Evolutionary conservation across 495 filamentous ascomycete species (phyloP).

Genomic region (Aspergillus homomorphus): DNA sequence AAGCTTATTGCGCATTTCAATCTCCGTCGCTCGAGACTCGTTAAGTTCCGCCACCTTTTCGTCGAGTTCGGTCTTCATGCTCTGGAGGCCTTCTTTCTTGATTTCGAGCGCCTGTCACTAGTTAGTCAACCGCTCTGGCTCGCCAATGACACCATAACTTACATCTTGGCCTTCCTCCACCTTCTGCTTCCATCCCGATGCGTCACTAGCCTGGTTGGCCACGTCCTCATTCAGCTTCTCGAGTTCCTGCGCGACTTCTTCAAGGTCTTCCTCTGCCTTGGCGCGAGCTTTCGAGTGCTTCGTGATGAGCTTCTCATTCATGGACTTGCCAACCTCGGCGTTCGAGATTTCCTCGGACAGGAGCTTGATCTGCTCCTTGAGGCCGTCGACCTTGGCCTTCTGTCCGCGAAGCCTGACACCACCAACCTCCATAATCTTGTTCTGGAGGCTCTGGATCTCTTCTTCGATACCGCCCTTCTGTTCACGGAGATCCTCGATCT

Average conservation of each 20-base stretch:
- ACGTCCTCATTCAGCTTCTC: slow-evolving; percentile 74
- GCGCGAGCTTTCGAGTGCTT: slow-evolving; percentile 81
- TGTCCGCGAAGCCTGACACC: slow-evolving; percentile 88
- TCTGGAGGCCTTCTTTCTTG: slow-evolving; percentile 76
- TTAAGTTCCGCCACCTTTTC: slow-evolving; percentile 84
- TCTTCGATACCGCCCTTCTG: slow-evolving; percentile 84
- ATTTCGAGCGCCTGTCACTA: slow-evolving; percentile 55
- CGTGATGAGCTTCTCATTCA: slow-evolving; percentile 84
- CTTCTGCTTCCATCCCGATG: slow-evolving; percentile 65
- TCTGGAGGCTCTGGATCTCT: slow-evolving; percentile 86
- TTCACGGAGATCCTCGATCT: slow-evolving; percentile 73
- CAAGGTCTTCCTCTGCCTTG: slow-evolving; percentile 73
- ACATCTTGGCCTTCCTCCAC: slow-evolving; percentile 84
- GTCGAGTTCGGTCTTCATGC: slow-evolving; percentile 81
- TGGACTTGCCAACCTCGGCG: slow-evolving; percentile 79
- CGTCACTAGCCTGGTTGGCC: slow-evolving; percentile 67
- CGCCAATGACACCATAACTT: slow-evolving; percentile 13
- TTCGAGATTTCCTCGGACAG: slow-evolving; percentile 77
- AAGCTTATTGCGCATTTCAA: slow-evolving; percentile 97
- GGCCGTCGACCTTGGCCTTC: slow-evolving; percentile 87
- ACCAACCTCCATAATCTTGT: slow-evolving; percentile 97
- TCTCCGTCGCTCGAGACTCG: slow-evolving; percentile 83
- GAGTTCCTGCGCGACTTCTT: slow-evolving; percentile 64
- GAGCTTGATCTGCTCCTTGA: slow-evolving; percentile 80
- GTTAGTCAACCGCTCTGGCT: slow-evolving; percentile 15